These are phyloP conservation scores for Stylosanthes scabra DNA, from an alignment of 331 rosid species.

Conservation along the genomic window DNA sequence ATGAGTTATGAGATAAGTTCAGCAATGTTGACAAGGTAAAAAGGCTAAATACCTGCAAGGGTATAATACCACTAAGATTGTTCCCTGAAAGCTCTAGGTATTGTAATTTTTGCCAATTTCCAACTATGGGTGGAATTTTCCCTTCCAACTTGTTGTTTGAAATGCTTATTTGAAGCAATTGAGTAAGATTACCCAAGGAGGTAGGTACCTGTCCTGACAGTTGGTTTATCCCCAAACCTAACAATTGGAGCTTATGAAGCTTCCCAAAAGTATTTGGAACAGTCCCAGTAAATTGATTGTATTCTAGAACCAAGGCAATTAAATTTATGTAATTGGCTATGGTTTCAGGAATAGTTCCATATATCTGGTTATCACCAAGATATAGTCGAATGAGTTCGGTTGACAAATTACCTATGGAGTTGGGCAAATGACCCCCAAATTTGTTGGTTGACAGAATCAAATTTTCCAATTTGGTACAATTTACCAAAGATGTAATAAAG, in stretches of 20 bases:
- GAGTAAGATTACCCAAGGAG: background rate
- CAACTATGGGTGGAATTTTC: background rate
- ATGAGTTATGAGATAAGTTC: slow-evolving; percentile 25
- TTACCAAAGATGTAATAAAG: background rate
- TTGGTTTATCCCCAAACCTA: background rate
- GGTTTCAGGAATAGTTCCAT: background rate
- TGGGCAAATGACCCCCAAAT: background rate
- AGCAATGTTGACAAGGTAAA: slow-evolving; percentile 16
- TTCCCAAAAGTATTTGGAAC: background rate
- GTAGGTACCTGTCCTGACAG: background rate
- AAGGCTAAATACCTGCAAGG: background rate
- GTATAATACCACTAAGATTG: slow-evolving; percentile 25
- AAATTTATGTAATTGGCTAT: background rate
- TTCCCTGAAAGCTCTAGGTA: slow-evolving; percentile 15
- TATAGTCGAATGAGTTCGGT: background rate
- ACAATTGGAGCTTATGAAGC: background rate
- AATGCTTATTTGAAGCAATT: background rate
- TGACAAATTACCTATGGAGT: slow-evolving; percentile 3
- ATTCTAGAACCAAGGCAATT: background rate
- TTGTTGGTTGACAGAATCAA: background rate
- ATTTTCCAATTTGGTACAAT: background rate
- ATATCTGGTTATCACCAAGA: background rate
- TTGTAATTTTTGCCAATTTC: background rate
- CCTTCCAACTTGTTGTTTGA: background rate
- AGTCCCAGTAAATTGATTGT: background rate